A percentile compares a stretch with the other conserved stretches of the same genome.
Evolutionary conservation across 1,139 yeast species (phyloP).

Genomic region (Zygosaccharomyces pseudobailii): DNA sequence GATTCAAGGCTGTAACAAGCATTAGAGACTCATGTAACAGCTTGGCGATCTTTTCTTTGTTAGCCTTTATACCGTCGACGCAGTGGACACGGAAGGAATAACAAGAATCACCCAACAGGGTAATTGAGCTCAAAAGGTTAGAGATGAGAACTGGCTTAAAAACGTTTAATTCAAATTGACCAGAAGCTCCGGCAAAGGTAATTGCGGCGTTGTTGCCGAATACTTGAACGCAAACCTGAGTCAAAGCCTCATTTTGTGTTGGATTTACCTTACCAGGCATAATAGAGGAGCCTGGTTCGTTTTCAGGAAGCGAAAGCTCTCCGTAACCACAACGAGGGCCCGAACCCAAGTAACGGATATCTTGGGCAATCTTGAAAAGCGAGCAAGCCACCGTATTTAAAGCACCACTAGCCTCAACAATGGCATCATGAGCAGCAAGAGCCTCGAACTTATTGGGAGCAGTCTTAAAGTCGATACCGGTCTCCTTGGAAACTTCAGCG

Average conservation of each 20-base stretch:
- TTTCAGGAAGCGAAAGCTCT: conserved; percentile 90
- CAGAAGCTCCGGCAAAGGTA: conserved; percentile 97
- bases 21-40: conserved; percentile 88
- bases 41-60: conserved; percentile 79
- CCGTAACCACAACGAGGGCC: conserved; percentile 99
- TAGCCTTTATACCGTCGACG: conserved; percentile 91
- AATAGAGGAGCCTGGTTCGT: conserved; percentile 98
- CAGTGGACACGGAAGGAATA: conserved; percentile 89
- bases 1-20: conserved; percentile 98
- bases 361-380: conserved; percentile 93
- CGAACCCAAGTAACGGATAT: conserved; percentile 94
- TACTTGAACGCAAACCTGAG: conserved; percentile 97
- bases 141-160: conserved; percentile 95
- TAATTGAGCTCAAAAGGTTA: conserved; percentile 79
- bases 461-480: conserved; percentile 84
- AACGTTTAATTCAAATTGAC: conserved; percentile 96
- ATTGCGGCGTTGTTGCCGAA: conserved; percentile 94
- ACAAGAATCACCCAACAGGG: conserved; percentile 84
- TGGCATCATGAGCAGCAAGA: conserved; percentile 96
- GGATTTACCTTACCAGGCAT: conserved; percentile 99
- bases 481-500: conserved; percentile 58
- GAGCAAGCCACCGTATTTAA: conserved; percentile 92
- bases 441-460: conserved; percentile 99
- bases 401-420: conserved; percentile 97
- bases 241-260: conserved; percentile 96